Conservation (phyloP, 768 basidiomycete species). For the Harrya chromipes region DNA sequence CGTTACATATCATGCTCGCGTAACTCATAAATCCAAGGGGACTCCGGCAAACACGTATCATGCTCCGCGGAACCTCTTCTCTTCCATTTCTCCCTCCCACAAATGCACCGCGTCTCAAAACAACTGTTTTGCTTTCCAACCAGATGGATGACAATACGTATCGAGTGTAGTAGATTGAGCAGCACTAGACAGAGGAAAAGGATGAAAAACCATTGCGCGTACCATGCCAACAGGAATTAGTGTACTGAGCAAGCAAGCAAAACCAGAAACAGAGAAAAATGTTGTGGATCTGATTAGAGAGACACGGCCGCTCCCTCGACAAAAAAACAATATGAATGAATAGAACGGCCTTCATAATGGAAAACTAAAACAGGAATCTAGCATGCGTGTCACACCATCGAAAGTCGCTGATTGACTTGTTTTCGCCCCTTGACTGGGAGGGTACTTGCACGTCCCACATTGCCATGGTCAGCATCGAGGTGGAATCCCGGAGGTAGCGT, state of each 20-base stretch:
- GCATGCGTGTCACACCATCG: slow-evolving; percentile 18
- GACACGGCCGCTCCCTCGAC: background rate
- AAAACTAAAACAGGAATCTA: slow-evolving; percentile 6
- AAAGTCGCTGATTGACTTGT: slow-evolving; percentile 21
- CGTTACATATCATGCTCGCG: too few species aligned
- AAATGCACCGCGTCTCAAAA: slow-evolving; percentile 2
- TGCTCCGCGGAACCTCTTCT: too few species aligned
- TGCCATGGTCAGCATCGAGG: slow-evolving; percentile 11
- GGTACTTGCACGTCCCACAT: slow-evolving; percentile 21
- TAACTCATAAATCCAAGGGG: too few species aligned
- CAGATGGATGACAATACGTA: slow-evolving; percentile 19
- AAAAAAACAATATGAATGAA: slow-evolving; percentile 2
- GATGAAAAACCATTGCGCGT: slow-evolving; percentile 11
- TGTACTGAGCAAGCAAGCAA: slow-evolving; percentile 10
- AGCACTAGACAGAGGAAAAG: background rate
- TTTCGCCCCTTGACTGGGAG: slow-evolving; percentile 29
- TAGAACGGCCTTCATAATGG: background rate
- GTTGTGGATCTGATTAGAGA: background rate
- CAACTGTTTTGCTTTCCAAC: slow-evolving; percentile 9
- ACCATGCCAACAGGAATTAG: slow-evolving; percentile 23
- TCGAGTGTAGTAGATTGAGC: slow-evolving; percentile 23
- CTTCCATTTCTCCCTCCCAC: background rate
- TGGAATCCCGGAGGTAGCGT: slow-evolving; percentile 36
- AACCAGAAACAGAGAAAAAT: background rate
- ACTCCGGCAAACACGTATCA: too few species aligned